Evolutionary conservation across 805 yeast genomes (phyloP).

Genomic region (Saccharomycopsis oosterbeekiorum): DNA sequence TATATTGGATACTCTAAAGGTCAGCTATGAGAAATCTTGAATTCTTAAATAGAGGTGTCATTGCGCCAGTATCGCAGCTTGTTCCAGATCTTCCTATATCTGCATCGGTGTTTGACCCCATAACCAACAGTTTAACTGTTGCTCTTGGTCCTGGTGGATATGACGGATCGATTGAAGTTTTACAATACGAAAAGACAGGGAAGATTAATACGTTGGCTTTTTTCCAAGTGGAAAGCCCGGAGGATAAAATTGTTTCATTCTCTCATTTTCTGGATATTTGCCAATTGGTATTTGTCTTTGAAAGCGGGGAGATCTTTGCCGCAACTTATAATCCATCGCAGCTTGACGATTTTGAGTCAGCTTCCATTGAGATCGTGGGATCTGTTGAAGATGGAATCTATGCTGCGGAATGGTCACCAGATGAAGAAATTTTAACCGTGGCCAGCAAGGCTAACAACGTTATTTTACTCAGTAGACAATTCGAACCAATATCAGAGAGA

Average conservation of each 20-base stretch:
- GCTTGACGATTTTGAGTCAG: conserved; percentile 33
- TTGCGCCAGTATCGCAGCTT: conserved; percentile 42
- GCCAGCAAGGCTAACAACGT: conserved; percentile 54
- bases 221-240: conserved; percentile 35
- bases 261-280: conserved; percentile 61
- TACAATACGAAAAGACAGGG: conserved; percentile 62
- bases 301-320: conserved; percentile 64
- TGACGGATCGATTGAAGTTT: conserved; percentile 54
- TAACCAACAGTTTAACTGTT: conserved; percentile 62
- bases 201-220: conserved; percentile 47
- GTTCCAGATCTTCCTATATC: conserved; percentile 55
- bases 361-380: conserved; percentile 66
- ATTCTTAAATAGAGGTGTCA: conserved; percentile 43
- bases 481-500: conserved; percentile 71
- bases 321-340: conserved; percentile 47
- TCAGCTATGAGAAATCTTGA: conserved; percentile 37
- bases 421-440: conserved; percentile 74
- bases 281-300: conserved; percentile 56
- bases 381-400: conserved; percentile 65
- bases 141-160: conserved; percentile 50
- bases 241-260: conserved; percentile 35
- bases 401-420: conserved; percentile 81
- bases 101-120: conserved; percentile 56
- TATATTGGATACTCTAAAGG: too few relatives aligned
- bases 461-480: conserved; percentile 58